Evolutionary conservation across 331 rosid species (phyloP).

Genomic region (Saraca asoca): DNA sequence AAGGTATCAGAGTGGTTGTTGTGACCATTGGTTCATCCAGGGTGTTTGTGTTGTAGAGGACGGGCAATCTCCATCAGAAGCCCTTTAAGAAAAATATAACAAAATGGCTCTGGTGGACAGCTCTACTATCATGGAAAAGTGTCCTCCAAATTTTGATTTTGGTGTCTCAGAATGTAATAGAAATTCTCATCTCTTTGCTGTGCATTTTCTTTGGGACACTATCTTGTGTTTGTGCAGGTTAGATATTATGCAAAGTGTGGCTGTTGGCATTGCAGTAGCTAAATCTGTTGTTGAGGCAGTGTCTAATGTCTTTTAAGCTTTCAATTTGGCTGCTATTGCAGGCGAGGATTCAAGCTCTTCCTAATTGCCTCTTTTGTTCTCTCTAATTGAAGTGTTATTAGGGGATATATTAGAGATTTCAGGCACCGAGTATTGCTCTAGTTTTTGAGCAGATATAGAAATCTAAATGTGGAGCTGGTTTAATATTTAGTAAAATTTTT

Average conservation of each 20-base stretch:
- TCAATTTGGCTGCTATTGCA: conserved; percentile 56
- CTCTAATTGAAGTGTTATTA: neutral
- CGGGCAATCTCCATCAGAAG: conserved; percentile 45
- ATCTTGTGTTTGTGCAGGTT: conserved; percentile 74
- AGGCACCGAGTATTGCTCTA: neutral
- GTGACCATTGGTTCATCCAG: conserved; percentile 78
- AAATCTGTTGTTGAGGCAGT: conserved; percentile 79
- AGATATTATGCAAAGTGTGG: conserved; percentile 73
- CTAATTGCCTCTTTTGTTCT: neutral
- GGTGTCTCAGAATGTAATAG: conserved; percentile 40
- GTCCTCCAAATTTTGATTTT: conserved; percentile 47
- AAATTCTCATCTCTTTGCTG: conserved; percentile 55
- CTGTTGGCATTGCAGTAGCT: conserved; percentile 85
- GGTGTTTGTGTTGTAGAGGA: conserved; percentile 69
- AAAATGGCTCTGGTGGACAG: conserved; percentile 28
- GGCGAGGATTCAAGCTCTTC: conserved; percentile 46
- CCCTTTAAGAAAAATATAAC: conserved; percentile 38
- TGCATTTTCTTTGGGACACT: conserved; percentile 73
- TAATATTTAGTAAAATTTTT: no score
- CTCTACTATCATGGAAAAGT: conserved; percentile 50
- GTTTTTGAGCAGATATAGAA: no score
- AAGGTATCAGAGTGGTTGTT: conserved; percentile 68
- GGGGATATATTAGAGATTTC: neutral
- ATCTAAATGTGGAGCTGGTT: no score
- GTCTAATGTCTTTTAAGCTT: conserved; percentile 63